Evolutionary conservation across 257 asterid species (phyloP).

Genomic region (Fraxinus excelsior): DNA sequence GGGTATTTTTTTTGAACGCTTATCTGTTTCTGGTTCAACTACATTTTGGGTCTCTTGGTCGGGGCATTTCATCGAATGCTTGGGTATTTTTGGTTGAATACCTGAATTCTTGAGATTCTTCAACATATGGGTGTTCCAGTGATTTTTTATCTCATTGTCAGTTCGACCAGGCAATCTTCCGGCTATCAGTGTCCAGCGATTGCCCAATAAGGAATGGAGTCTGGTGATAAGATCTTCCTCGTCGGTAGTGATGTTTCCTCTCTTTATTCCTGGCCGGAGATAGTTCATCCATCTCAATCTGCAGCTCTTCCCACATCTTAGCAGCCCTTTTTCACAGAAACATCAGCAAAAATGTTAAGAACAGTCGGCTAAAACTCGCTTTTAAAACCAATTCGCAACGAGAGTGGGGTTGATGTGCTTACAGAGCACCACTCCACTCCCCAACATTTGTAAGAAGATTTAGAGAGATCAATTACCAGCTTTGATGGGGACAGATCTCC

Average conservation of each 20-base stretch:
- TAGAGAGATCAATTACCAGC: slow-evolving; percentile 25
- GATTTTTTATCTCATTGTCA: slow-evolving; percentile 40
- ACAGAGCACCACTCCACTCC: too few relatives aligned
- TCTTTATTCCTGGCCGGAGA: slow-evolving; percentile 40
- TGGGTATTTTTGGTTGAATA: background rate
- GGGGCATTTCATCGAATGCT: background rate
- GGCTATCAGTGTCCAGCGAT: slow-evolving; percentile 45
- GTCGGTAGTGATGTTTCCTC: slow-evolving; percentile 37
- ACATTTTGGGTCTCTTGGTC: too few relatives aligned
- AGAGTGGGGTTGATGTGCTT: too few relatives aligned
- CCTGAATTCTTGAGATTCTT: slow-evolving; percentile 26
- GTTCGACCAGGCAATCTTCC: slow-evolving; percentile 42
- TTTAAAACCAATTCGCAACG: background rate
- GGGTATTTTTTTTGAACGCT: too few relatives aligned
- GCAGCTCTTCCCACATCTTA: slow-evolving; percentile 48
- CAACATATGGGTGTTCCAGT: slow-evolving; percentile 38
- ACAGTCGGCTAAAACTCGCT: too few relatives aligned
- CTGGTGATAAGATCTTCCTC: slow-evolving; percentile 42
- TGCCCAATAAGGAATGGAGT: slow-evolving; percentile 39
- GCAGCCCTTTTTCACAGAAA: slow-evolving; percentile 24
- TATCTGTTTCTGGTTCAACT: too few relatives aligned
- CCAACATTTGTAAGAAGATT: too few relatives aligned
- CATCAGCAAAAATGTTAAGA: background rate
- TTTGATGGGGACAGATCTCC: slow-evolving; percentile 42
- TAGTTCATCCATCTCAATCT: slow-evolving; percentile 13